Base-by-base conservation (phyloP, 2,329 filamentous ascomycete species). In the Penicillium frequentans region DNA sequence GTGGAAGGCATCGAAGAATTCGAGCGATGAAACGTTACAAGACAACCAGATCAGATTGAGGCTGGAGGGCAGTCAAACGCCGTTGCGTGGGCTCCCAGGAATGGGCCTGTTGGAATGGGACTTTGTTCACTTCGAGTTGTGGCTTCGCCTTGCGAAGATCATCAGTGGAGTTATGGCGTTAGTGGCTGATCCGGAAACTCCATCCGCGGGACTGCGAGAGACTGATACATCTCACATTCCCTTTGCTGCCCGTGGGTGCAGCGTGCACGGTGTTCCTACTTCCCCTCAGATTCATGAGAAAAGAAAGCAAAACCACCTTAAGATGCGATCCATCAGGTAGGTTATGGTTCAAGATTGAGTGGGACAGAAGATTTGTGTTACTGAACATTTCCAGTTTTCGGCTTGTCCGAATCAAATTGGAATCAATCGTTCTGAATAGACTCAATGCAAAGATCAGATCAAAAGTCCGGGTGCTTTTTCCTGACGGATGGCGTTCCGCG, bases 211-310 rank as follows among this genome's bases (percentile, higher is more conserved):
- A 33, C 55, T 51, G 45, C 44, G 49, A 35, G 46, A 57, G 55
- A 45, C 54, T 60, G 67, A 69, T 64, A 42, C 39, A 67, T 66
- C 66, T 68, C 67, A 69, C 64, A 69, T 68, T 68, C 62, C 52
- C 57, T 37, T 46, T 53, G 13, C 29, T 33, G 44, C n/a, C 39
- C 45, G 45, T 26, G 43, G 46, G 39, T 49, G 47, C 50, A 54
- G 47, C 26, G 19, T 56, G 51, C 55, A 57, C 16, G 31, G 48
- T 50, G 33, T 19, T 49, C 14, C 13, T 23, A 19, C 26, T n/a
- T 49, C 47, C 33, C 14, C 19, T 8, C 21, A 27, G 33, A 50
- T 11, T 6, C 7, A 24, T 4, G 6, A 49, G 33, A 3, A 35
- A 19, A 49, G 19, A 49, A 49, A 33, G 4, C 29, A 26, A 49